phyloP scores from a whole-genome alignment of 2,329 filamentous ascomycete genomes.

The Rhinocladiella mackenziei region DNA sequence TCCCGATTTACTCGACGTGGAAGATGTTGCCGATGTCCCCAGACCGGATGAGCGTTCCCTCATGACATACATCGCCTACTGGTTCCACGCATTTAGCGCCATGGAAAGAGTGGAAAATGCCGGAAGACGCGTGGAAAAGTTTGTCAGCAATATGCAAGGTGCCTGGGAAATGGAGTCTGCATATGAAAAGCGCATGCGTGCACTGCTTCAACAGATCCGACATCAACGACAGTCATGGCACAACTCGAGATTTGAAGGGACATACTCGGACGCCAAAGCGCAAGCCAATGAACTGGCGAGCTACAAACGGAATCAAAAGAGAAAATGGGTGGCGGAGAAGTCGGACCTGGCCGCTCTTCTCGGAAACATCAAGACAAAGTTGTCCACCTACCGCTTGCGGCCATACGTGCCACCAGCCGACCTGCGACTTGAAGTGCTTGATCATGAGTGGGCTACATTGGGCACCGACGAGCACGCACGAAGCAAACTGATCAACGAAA shows the following conservation, averaged over 20 bases:
- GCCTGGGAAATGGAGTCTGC: conserved; percentile 99
- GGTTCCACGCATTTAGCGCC: conserved; percentile 99
- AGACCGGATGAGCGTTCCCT: conserved; percentile 94
- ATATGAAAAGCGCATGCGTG: conserved; percentile 86
- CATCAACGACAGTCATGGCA: conserved; percentile 74
- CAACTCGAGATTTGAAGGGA: conserved; percentile 78
- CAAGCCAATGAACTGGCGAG: conserved; percentile 75
- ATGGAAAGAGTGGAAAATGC: conserved; percentile 99
- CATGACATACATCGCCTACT: conserved; percentile 99
- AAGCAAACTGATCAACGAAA: conserved; percentile 95
- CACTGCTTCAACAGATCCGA: conserved; percentile 69
- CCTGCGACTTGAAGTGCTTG: conserved; percentile 74
- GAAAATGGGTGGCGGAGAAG: conserved; percentile 96
- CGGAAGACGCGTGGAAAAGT: conserved; percentile 92
- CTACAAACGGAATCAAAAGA: conserved; percentile 90
- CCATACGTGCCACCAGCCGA: conserved; percentile 87
- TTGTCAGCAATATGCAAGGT: conserved; percentile 97
- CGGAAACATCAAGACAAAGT: conserved; percentile 98
- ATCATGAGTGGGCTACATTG: conserved; percentile 74
- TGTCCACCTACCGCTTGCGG: conserved; percentile 86
- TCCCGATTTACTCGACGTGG: conserved; percentile 88
- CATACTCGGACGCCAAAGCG: conserved; percentile 85
- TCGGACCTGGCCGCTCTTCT: conserved; percentile 87
- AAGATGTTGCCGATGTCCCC: conserved; percentile 94
- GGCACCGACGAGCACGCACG: conserved; percentile 80